phyloP scores from a whole-genome alignment of 257 asterid genomes.

The Ehretia macrophylla region DNA sequence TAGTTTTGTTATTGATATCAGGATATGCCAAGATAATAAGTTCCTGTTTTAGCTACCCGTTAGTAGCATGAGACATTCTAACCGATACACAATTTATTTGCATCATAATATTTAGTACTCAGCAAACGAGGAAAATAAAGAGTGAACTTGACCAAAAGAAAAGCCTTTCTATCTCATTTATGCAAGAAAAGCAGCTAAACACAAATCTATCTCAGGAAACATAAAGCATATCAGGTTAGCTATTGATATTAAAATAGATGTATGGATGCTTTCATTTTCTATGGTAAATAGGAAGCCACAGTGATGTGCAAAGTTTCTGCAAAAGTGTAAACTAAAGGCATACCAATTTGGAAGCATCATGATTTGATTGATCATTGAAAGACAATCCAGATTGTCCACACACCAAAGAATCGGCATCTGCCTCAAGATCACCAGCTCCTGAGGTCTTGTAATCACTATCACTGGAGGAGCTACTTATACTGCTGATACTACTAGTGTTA shows the following conservation, averaged over 20 bases:
- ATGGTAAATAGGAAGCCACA: too few relatives aligned
- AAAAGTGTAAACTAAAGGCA: not conserved
- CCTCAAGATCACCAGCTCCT: slow-evolving; percentile 89
- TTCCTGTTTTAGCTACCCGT: too few relatives aligned
- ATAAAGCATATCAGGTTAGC: slow-evolving; percentile 1
- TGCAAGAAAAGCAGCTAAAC: not conserved
- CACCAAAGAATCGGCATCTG: slow-evolving; percentile 92
- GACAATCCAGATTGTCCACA: slow-evolving; percentile 89
- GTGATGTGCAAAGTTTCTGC: too few relatives aligned
- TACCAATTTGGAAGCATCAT: slow-evolving; percentile 64
- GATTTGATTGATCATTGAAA: slow-evolving; percentile 59
- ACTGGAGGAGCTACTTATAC: slow-evolving; percentile 83
- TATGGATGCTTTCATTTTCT: too few relatives aligned
- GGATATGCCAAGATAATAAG: too few relatives aligned
- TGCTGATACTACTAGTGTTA: slow-evolving; percentile 84
- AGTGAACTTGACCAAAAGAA: not conserved
- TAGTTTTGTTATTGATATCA: too few relatives aligned
- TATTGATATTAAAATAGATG: not conserved
- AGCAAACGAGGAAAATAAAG: not conserved
- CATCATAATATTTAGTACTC: not conserved
- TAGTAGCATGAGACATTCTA: too few relatives aligned
- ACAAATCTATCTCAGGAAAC: not conserved
- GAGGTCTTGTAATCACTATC: slow-evolving; percentile 71
- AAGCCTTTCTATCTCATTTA: too few relatives aligned
- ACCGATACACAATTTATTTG: not conserved